Percentiles rank a stretch among this genome's conserved stretches.
Evolutionary conservation across 2,329 filamentous ascomycete genomes (phyloP).

Genomic region (Penicillium sp.): DNA sequence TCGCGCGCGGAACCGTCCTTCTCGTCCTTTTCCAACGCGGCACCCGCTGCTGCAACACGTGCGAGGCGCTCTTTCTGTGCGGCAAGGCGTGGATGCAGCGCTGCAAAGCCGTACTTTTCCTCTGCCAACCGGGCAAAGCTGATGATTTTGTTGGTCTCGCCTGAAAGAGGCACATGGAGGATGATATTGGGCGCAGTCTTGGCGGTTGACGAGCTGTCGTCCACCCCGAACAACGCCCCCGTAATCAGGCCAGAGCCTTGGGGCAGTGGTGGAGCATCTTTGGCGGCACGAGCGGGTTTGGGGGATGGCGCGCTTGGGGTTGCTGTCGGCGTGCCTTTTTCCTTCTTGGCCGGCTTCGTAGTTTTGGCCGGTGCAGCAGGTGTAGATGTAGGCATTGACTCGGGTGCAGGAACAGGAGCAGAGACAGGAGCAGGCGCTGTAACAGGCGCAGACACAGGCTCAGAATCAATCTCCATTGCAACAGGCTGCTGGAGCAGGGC

Average conservation of each 20-base stretch:
- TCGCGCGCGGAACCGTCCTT: conserved; percentile 69
- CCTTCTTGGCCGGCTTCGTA: conserved; percentile 34
- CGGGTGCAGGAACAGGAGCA: neutral
- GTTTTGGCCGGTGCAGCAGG: conserved; percentile 15
- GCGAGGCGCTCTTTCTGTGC: conserved; percentile 83
- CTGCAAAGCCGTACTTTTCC: conserved; percentile 90
- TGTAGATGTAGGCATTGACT: neutral
- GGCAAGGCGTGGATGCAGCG: conserved; percentile 83
- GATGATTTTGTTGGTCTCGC: conserved; percentile 82
- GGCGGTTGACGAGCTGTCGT: conserved; percentile 38
- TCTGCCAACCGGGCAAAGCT: conserved; percentile 94
- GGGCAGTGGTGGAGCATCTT: conserved; percentile 55
- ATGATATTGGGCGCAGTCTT: conserved; percentile 70
- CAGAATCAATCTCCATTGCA: conserved; percentile 34
- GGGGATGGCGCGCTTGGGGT: conserved; percentile 51
- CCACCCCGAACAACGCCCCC: conserved; percentile 57
- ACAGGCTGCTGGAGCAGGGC: conserved; percentile 19
- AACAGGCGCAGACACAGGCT: conserved; percentile 11
- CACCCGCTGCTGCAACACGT: conserved; percentile 82
- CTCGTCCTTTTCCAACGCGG: conserved; percentile 69
- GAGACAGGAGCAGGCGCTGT: neutral
- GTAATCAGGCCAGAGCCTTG: conserved; percentile 62
- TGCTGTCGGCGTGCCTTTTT: conserved; percentile 43
- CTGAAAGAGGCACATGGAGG: conserved; percentile 74
- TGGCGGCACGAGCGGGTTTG: conserved; percentile 51